phyloP scores from a whole-genome alignment of 331 rosid species.

The Acacia pycnantha region DNA sequence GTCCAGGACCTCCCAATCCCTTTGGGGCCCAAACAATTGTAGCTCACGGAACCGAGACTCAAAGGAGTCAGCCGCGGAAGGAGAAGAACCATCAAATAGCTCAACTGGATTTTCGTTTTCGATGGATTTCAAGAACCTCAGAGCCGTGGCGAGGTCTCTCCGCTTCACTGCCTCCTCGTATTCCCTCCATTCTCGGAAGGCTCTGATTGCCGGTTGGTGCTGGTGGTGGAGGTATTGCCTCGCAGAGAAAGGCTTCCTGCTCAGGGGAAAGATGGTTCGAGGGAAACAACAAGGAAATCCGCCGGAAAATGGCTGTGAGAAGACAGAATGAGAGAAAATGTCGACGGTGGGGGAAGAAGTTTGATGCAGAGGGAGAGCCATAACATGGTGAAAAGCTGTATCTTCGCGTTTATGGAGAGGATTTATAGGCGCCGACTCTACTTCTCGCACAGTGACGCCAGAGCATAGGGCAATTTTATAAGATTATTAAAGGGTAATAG shows the following conservation, averaged over 20 bases:
- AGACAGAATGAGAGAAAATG: constrained; percentile 31
- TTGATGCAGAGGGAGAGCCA: constrained; percentile 39
- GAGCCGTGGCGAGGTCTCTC: constrained; percentile 88
- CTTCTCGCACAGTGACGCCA: too few species aligned
- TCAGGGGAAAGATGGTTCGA: neutral
- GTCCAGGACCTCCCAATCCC: constrained; percentile 93
- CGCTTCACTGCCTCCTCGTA: constrained; percentile 94
- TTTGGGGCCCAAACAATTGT: constrained; percentile 58
- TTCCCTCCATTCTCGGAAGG: constrained; percentile 83
- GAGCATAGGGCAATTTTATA: too few species aligned
- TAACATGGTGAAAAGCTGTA: constrained; percentile 7
- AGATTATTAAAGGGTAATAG: too few species aligned
- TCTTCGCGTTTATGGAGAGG: neutral
- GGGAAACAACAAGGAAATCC: constrained; percentile 24
- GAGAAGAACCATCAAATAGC: constrained; percentile 30
- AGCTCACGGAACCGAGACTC: constrained; percentile 51
- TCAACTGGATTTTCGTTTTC: constrained; percentile 43
- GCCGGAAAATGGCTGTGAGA: constrained; percentile 13
- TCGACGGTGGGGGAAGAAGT: constrained; percentile 30
- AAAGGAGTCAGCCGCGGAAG: constrained; percentile 32
- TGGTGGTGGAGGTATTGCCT: neutral
- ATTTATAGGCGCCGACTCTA: neutral
- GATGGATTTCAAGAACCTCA: constrained; percentile 60
- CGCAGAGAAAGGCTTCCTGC: neutral
- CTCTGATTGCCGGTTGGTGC: constrained; percentile 13